Conservation (phyloP, 208 protist genomes). For the Endotrypanum monterogeii region DNA sequence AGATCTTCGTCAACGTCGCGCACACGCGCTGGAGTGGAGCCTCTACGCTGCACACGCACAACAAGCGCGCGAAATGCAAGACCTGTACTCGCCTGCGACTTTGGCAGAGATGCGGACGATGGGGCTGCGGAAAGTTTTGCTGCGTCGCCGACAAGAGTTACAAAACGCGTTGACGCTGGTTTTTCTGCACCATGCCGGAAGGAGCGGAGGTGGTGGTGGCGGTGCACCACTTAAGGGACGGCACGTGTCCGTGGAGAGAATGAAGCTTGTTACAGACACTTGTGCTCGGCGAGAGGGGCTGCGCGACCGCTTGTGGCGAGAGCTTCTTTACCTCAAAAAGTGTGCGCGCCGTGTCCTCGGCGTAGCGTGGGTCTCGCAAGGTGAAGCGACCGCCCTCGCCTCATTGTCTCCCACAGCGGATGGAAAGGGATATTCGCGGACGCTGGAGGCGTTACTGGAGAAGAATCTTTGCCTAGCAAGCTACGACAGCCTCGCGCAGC, state of each 20-base stretch:
- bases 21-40: constrained; percentile 23
- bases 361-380: constrained; percentile 20
- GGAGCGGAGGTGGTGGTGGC: not conserved
- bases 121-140: constrained; percentile 27
- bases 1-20: constrained; percentile 8
- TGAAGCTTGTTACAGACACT: constrained; percentile 12
- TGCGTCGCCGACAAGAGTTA: constrained; percentile 29
- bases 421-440: not conserved
- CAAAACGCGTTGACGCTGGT: constrained; percentile 20
- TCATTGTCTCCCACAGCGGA: not conserved
- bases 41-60: constrained; percentile 29
- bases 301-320: constrained; percentile 32
- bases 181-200: constrained; percentile 17
- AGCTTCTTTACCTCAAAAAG: constrained; percentile 56
- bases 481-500: constrained; percentile 20
- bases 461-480: constrained; percentile 15
- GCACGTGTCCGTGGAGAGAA: constrained; percentile 15
- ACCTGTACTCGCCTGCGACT: constrained; percentile 28
- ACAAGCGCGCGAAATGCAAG: constrained; percentile 22
- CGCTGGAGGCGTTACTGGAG: not conserved
- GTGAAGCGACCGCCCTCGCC: constrained; percentile 12
- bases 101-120: constrained; percentile 29
- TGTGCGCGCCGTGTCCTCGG: constrained; percentile 25
- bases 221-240: not conserved
- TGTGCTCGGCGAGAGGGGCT: constrained; percentile 26